phyloP scores from a whole-genome alignment of 495 filamentous ascomycete genomes.

The Podospora didyma region DNA sequence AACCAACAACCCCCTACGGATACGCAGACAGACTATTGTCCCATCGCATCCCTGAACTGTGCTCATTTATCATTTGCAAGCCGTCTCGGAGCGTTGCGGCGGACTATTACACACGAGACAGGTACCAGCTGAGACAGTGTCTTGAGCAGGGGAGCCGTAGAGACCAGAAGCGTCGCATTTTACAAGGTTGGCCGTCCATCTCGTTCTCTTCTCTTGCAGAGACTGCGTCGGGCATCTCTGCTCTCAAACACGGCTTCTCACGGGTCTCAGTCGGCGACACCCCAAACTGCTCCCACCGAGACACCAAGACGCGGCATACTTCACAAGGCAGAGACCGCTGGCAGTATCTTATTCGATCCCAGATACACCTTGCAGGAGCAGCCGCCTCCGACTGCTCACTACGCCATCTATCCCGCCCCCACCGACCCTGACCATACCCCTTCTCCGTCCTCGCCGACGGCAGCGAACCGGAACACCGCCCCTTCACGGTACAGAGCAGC shows the following conservation, averaged over 20 bases:
- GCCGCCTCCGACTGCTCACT: constrained; percentile 22
- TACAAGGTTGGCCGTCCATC: constrained; percentile 12
- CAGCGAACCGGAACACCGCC: neutral
- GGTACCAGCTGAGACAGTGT: no score
- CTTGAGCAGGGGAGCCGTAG: no score
- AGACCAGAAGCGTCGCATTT: neutral
- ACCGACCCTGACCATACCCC: constrained; percentile 8
- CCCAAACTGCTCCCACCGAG: constrained; percentile 1
- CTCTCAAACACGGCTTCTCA: constrained; percentile 28
- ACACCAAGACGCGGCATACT: constrained; percentile 8
- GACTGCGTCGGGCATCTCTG: constrained; percentile 25
- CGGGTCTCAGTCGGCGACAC: constrained; percentile 14
- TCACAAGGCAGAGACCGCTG: constrained; percentile 29
- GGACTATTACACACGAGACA: no score
- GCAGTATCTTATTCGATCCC: constrained; percentile 41
- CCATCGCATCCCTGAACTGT: no score
- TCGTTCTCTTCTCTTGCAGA: constrained; percentile 13
- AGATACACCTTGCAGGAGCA: constrained; percentile 23
- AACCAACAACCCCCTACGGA: no score
- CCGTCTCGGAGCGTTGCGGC: no score
- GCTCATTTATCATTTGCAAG: no score
- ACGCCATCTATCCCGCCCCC: constrained; percentile 8
- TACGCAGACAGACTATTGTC: no score
- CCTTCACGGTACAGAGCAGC: neutral
- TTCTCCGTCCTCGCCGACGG: neutral